Conservation (phyloP, 768 basidiomycete species). For the Termitomyces eurrhizus region DNA sequence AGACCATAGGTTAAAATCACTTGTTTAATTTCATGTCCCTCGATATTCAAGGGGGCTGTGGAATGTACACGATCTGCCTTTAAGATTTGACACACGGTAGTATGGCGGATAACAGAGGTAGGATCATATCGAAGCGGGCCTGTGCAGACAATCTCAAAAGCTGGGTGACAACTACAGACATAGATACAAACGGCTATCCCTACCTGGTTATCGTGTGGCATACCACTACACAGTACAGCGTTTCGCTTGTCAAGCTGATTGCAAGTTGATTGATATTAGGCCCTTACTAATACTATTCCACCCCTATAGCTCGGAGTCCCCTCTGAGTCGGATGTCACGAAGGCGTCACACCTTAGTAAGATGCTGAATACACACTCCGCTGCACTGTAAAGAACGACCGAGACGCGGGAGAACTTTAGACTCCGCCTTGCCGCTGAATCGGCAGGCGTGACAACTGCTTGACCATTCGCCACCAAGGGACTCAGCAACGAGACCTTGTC, state of each 20-base stretch:
- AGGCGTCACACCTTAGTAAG: too few relatives aligned
- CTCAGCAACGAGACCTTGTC: too few relatives aligned
- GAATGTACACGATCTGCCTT: neutral
- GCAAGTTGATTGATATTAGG: neutral
- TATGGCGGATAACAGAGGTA: neutral
- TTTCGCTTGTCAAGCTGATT: neutral
- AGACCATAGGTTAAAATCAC: neutral
- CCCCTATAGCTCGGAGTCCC: too few relatives aligned
- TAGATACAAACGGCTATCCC: neutral
- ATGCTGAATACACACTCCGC: too few relatives aligned
- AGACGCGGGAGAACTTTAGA: too few relatives aligned
- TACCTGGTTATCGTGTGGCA: neutral
- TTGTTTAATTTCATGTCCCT: neutral
- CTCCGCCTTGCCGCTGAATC: too few relatives aligned
- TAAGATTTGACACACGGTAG: constrained; percentile 3
- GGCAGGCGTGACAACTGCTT: too few relatives aligned
- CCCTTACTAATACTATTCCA: neutral
- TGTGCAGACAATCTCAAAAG: neutral
- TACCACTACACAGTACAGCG: neutral
- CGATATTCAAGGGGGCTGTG: neutral
- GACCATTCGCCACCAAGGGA: too few relatives aligned
- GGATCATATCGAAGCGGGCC: neutral
- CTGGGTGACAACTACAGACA: neutral
- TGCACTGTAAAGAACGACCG: too few relatives aligned
- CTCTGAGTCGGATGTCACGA: too few relatives aligned